phyloP scores from a whole-genome alignment of 768 basidiomycete genomes.

The Rubroboletus satanas region DNA sequence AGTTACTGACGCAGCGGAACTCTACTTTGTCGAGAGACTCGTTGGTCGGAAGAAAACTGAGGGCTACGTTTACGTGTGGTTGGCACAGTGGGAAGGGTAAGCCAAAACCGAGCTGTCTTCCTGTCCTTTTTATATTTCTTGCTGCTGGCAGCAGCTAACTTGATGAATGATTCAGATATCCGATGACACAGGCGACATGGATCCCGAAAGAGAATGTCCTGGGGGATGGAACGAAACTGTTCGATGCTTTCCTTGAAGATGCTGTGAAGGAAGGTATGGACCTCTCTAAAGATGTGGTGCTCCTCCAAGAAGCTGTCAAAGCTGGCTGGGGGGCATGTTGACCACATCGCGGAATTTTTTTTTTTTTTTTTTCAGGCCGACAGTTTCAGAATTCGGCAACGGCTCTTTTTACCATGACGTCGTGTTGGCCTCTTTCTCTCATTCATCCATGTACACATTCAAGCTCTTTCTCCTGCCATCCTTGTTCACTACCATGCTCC shows the following conservation, averaged over 20 bases:
- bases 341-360: neutral
- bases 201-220: constrained; percentile 28
- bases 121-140: neutral
- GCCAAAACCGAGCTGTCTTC: neutral
- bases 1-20: constrained; percentile 1
- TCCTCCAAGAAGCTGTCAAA: constrained; percentile 23
- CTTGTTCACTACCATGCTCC: neutral
- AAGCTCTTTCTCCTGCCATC: neutral
- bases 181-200: constrained; percentile 29
- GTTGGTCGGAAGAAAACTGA: constrained; percentile 24
- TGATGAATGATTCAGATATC: constrained; percentile 13
- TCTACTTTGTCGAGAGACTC: constrained; percentile 27
- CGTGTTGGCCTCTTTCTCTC: neutral
- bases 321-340: constrained; percentile 13
- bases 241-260: constrained; percentile 15
- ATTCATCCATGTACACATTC: neutral
- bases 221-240: constrained; percentile 15
- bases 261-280: constrained; percentile 19
- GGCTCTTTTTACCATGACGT: neutral
- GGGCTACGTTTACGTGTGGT: constrained; percentile 18
- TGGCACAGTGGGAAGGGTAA: constrained; percentile 35
- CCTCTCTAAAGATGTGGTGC: constrained; percentile 11
- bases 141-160: neutral
- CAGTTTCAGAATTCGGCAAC: neutral
- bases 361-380: neutral